Conservation (phyloP, 305 asterid species). For the Fraxinus platypoda region DNA sequence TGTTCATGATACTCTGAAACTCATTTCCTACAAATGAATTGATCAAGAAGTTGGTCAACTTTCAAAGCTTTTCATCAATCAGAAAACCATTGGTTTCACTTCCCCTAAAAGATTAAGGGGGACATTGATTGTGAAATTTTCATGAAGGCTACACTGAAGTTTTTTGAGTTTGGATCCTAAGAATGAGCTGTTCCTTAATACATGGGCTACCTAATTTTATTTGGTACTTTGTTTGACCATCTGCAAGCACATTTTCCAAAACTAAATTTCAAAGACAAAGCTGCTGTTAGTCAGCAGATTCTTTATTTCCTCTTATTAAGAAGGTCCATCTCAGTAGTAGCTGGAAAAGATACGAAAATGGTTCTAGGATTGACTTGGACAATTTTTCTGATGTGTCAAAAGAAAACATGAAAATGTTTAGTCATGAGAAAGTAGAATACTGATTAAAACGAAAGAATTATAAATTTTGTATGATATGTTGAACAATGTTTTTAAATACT, state of each 20-base stretch:
- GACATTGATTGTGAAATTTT: not conserved
- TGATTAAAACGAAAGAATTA: not conserved
- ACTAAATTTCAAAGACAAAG: not conserved
- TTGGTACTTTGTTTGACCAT: slow-evolving; percentile 21
- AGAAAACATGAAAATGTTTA: not conserved
- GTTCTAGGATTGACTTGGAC: not conserved
- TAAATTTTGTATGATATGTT: not conserved
- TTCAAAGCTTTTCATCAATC: not conserved
- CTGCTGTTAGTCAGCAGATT: slow-evolving; percentile 18
- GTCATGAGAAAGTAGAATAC: not conserved
- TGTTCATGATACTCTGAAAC: not conserved
- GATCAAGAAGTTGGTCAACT: not conserved
- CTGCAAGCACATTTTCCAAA: slow-evolving; percentile 23
- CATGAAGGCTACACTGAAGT: not conserved
- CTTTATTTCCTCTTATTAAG: slow-evolving; percentile 18
- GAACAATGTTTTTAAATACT: not conserved
- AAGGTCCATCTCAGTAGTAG: not conserved
- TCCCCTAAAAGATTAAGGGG: not conserved
- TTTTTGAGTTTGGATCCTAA: not conserved
- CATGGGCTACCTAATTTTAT: not conserved
- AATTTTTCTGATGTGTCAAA: not conserved
- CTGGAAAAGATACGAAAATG: slow-evolving; percentile 7
- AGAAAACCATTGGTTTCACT: not conserved
- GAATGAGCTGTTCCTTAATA: not conserved
- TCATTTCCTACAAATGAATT: not conserved